Conservation (phyloP, 257 asterid genomes). For the Salvia miltiorrhiza region DNA sequence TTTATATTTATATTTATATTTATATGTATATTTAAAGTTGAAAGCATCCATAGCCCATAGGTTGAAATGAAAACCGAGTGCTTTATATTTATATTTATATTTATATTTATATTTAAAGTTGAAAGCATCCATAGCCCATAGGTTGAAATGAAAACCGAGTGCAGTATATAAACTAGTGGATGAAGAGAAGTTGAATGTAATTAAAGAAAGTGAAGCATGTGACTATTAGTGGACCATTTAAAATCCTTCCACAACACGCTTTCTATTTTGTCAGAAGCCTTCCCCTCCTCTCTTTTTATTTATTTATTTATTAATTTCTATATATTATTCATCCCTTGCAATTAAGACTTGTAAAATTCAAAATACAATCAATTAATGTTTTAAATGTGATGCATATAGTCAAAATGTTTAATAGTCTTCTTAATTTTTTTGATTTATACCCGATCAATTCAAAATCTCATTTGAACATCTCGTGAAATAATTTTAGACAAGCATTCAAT, state of each 20-base stretch:
- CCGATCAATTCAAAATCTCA: too few species aligned
- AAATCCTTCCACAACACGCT: conserved; percentile 23
- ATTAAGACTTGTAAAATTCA: not conserved
- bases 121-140: not conserved
- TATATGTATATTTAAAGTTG: too few species aligned
- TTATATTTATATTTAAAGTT: too few species aligned
- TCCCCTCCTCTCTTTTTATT: conserved; percentile 1
- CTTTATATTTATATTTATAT: too few species aligned
- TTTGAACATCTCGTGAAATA: too few species aligned
- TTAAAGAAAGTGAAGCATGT: conserved; percentile 13
- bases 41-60: not conserved
- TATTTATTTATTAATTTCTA: not conserved
- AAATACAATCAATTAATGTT: not conserved
- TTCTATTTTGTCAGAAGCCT: conserved; percentile 26
- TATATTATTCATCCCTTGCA: not conserved
- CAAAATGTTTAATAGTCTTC: too few species aligned
- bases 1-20: too few species aligned
- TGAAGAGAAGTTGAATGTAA: not conserved
- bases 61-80: not conserved
- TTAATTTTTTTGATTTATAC: too few species aligned
- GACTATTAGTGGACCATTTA: conserved; percentile 26
- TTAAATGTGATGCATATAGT: not conserved
- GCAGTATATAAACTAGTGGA: conserved; percentile 11
- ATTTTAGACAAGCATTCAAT: too few species aligned
- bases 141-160: not conserved